Percentiles rank a stretch among this genome's conserved stretches.
Evolutionary conservation across 1,284 basidiomycete genomes (phyloP).

Genomic region (Porodaedalea pini): DNA sequence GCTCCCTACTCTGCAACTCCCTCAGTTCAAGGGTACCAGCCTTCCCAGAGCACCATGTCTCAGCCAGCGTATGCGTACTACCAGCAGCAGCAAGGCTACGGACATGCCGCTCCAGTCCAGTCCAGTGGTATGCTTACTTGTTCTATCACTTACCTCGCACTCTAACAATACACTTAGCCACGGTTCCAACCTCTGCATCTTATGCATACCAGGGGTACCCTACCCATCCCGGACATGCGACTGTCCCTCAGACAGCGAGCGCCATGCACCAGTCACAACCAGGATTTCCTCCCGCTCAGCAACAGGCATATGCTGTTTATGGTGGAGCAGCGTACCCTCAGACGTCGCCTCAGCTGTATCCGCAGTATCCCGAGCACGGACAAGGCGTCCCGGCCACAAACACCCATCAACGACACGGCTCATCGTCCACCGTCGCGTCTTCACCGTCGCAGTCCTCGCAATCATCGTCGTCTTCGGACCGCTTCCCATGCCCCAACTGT

Average conservation of each 20-base stretch:
- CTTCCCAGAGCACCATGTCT: constrained; percentile 2
- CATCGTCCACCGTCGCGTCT: constrained; percentile 2
- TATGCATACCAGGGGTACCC: constrained; percentile 10
- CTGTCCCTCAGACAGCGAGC: not conserved
- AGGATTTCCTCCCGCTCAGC: constrained; percentile 2
- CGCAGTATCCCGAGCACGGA: constrained; percentile 3
- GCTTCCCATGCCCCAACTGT: constrained; percentile 66
- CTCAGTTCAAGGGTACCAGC: not conserved
- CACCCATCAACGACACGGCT: constrained; percentile 5
- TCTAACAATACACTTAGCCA: not conserved
- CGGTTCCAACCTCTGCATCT: not conserved
- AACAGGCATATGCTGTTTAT: constrained; percentile 3
- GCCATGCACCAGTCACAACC: not conserved
- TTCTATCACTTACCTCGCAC: not conserved
- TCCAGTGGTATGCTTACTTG: constrained; percentile 3
- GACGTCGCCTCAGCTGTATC: not conserved
- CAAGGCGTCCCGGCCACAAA: constrained; percentile 1
- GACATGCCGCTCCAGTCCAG: not conserved
- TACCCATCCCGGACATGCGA: not conserved
- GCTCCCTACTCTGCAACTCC: not conserved
- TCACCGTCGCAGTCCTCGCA: constrained; percentile 22
- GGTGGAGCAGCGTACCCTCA: not conserved
- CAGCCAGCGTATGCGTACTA: constrained; percentile 10
- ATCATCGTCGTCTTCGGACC: constrained; percentile 36
- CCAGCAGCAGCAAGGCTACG: constrained; percentile 4